Percentiles rank a stretch among this genome's conserved stretches.
Conservation (phyloP, 805 yeast genomes). For the Saccharomycopsis fermentans region DNA sequence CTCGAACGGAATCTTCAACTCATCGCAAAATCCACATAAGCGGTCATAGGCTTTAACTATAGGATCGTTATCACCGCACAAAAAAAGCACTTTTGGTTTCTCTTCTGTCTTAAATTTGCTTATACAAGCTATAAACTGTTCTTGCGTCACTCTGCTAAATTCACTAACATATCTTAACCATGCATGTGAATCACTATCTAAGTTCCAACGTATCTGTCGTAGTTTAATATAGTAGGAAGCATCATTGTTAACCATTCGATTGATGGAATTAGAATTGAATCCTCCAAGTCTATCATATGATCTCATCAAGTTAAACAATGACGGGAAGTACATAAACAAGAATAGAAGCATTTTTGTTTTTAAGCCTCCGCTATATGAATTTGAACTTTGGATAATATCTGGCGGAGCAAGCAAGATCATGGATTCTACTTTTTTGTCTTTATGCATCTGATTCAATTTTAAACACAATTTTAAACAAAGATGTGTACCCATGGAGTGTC, state of each 20-base stretch:
- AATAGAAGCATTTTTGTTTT: not conserved
- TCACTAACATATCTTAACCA: constrained; percentile 47
- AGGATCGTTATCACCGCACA: constrained; percentile 49
- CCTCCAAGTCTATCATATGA: constrained; percentile 55
- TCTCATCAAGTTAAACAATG: constrained; percentile 45
- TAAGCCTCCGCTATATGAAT: not conserved
- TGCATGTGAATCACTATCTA: constrained; percentile 46
- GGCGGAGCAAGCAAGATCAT: constrained; percentile 44
- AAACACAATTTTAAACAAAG: constrained; percentile 37
- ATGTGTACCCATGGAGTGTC: constrained; percentile 70
- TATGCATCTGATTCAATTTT: constrained; percentile 20
- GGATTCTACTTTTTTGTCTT: constrained; percentile 29
- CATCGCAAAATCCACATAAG: constrained; percentile 24
- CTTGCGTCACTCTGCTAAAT: constrained; percentile 32
- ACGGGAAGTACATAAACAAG: constrained; percentile 6
- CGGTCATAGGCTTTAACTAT: constrained; percentile 38
- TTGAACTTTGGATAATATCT: not conserved
- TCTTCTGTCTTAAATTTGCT: constrained; percentile 25
- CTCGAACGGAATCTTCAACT: constrained; percentile 20
- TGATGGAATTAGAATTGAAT: constrained; percentile 48
- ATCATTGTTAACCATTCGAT: constrained; percentile 35
- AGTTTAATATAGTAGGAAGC: constrained; percentile 24
- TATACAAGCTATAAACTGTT: constrained; percentile 36
- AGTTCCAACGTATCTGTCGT: constrained; percentile 61
- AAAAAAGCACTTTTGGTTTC: constrained; percentile 38